phyloP scores from a whole-genome alignment of 352 stramenopile species.

The Paralagenidium karlingii region DNA sequence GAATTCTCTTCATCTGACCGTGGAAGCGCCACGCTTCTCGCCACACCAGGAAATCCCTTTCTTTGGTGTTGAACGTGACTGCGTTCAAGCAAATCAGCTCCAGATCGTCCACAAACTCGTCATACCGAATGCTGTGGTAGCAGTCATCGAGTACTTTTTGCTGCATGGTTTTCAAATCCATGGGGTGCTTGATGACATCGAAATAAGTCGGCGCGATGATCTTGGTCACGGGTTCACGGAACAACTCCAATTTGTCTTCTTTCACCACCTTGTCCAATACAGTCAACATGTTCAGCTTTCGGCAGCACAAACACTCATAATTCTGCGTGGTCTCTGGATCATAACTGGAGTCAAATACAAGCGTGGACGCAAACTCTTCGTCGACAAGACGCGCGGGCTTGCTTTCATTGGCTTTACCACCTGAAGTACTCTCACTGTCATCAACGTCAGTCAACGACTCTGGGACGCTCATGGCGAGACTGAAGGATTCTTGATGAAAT shows the following conservation, averaged over 20 bases:
- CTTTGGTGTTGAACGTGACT: constrained; percentile 90
- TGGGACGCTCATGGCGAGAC: background rate
- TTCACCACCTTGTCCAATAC: constrained; percentile 38
- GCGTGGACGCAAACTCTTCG: constrained; percentile 37
- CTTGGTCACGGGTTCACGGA: constrained; percentile 90
- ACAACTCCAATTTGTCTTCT: constrained; percentile 84
- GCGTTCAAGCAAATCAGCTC: constrained; percentile 94
- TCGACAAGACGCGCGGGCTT: constrained; percentile 46
- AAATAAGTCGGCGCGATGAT: constrained; percentile 89
- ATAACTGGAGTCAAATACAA: constrained; percentile 54
- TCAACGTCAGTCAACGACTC: background rate
- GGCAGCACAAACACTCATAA: constrained; percentile 76
- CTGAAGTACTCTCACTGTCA: no score
- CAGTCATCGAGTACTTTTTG: constrained; percentile 57
- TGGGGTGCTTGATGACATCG: constrained; percentile 86
- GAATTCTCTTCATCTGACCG: constrained; percentile 54
- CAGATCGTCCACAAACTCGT: constrained; percentile 83
- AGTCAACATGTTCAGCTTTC: constrained; percentile 60
- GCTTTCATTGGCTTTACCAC: constrained; percentile 6
- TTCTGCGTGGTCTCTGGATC: constrained; percentile 59
- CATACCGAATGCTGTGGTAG: constrained; percentile 64
- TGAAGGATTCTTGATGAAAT: constrained; percentile 15
- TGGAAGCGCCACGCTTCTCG: constrained; percentile 90
- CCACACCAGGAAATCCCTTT: constrained; percentile 85
- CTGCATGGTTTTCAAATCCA: constrained; percentile 88